phyloP scores from a whole-genome alignment of 2,329 filamentous ascomycete genomes.

The Alternaria brassicae region DNA sequence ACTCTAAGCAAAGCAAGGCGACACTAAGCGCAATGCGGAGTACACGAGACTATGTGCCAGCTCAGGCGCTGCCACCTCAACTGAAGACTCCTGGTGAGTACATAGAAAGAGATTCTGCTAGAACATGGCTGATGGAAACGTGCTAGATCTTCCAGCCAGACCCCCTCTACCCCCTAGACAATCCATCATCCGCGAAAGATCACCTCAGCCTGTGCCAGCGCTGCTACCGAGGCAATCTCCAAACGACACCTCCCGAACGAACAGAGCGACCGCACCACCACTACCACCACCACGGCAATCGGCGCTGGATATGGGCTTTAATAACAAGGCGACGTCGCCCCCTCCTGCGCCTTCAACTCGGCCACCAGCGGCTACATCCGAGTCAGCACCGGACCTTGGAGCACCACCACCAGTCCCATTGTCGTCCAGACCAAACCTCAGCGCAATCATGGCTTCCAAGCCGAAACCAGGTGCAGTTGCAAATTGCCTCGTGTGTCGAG shows the following conservation, averaged over 20 bases:
- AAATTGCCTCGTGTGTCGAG: slow-evolving; percentile 78
- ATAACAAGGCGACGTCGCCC: slow-evolving; percentile 52
- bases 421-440: slow-evolving; percentile 64
- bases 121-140: not conserved
- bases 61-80: slow-evolving; percentile 37
- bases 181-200: slow-evolving; percentile 15
- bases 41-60: slow-evolving; percentile 33
- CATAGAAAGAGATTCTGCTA: not conserved
- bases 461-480: slow-evolving; percentile 38
- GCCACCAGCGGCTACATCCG: slow-evolving; percentile 18
- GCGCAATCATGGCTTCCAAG: slow-evolving; percentile 59
- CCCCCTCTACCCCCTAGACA: slow-evolving; percentile 33
- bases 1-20: slow-evolving; percentile 49
- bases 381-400: slow-evolving; percentile 19
- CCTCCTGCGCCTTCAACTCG: slow-evolving; percentile 40
- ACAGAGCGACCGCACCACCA: slow-evolving; percentile 39
- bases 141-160: slow-evolving; percentile 25
- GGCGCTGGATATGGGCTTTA: slow-evolving; percentile 57
- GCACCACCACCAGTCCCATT: slow-evolving; percentile 61
- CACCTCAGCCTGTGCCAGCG: slow-evolving; percentile 22
- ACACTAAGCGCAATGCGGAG: slow-evolving; percentile 50
- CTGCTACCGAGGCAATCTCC: slow-evolving; percentile 23
- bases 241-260: slow-evolving; percentile 16
- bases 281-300: slow-evolving; percentile 52
- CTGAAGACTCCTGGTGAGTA: slow-evolving; percentile 35